A percentile compares a stretch with the other conserved stretches of the same genome.
These are phyloP conservation scores for Urtica urens DNA, from an alignment of 306 rosid genomes.

Conservation along the genomic window DNA sequence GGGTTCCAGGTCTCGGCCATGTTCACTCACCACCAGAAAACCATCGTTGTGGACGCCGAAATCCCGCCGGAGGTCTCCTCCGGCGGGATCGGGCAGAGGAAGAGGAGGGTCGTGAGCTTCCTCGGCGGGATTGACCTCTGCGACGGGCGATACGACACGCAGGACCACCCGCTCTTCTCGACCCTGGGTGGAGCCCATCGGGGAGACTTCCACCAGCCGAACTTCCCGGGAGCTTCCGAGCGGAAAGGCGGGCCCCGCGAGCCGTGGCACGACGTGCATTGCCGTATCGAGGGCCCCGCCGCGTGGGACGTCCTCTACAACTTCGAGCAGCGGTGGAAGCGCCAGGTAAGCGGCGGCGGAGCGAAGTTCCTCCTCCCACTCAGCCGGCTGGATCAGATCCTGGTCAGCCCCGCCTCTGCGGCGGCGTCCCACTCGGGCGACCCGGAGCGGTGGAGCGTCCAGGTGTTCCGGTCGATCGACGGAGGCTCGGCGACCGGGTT, in stretches of 20 bases:
- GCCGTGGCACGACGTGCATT: conserved; percentile 94
- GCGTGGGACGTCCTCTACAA: conserved; percentile 81
- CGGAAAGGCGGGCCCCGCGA: conserved; percentile 86
- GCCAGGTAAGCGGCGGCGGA: conserved; percentile 38
- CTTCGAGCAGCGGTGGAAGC: conserved; percentile 74
- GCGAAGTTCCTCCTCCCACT: conserved; percentile 22
- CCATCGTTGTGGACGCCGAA: conserved; percentile 43
- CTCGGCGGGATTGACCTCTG: conserved; percentile 81
- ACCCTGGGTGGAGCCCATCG: conserved; percentile 37
- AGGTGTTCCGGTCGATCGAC: conserved; percentile 73
- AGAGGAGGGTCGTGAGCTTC: conserved; percentile 46
- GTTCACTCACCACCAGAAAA: conserved; percentile 90
- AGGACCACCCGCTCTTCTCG: conserved; percentile 50
- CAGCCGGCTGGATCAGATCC: conserved; percentile 16
- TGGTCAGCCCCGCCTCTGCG: conserved; percentile 16
- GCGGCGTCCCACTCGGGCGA: conserved; percentile 14
- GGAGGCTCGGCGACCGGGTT: conserved; percentile 66
- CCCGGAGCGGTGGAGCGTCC: conserved; percentile 56
- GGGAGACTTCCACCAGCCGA: conserved; percentile 75
- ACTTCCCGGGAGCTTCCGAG: conserved; percentile 53
- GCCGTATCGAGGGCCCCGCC: conserved; percentile 60
- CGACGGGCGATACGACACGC: conserved; percentile 76
- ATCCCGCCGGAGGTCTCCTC: neutral
- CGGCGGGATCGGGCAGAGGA: conserved; percentile 8
- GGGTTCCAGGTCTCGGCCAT: conserved; percentile 43